Evolutionary conservation across 495 filamentous ascomycete species (phyloP).

Genomic region (Extremus antarcticus): DNA sequence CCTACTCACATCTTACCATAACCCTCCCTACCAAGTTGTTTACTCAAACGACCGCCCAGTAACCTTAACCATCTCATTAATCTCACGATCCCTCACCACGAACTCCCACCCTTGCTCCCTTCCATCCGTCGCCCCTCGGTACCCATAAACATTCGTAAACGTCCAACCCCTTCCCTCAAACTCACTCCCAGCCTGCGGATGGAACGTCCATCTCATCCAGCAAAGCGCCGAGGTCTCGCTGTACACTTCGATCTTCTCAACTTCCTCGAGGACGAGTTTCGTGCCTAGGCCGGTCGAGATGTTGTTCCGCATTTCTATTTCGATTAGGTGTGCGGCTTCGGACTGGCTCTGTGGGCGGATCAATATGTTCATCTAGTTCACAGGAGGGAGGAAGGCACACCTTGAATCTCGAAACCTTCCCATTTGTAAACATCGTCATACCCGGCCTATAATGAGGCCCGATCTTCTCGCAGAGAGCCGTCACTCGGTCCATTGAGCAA

Average conservation of each 20-base stretch:
- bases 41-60: constrained; percentile 3
- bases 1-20: not conserved
- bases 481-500: constrained; percentile 1
- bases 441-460: constrained; percentile 5
- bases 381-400: not conserved
- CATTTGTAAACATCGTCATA: constrained; percentile 12
- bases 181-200: not conserved
- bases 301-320: constrained; percentile 11
- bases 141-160: constrained; percentile 13
- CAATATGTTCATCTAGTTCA: not conserved
- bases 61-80: not conserved
- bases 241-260: constrained; percentile 7
- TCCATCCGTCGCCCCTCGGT: not conserved
- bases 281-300: constrained; percentile 3
- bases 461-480: not conserved
- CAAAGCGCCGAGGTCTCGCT: constrained; percentile 5
- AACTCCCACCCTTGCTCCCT: constrained; percentile 6
- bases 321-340: constrained; percentile 7
- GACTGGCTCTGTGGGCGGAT: not conserved
- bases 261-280: constrained; percentile 1
- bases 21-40: not conserved
- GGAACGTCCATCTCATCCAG: constrained; percentile 10
- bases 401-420: constrained; percentile 3
- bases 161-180: constrained; percentile 5
- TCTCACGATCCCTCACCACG: constrained; percentile 8